Conservation (phyloP, 1,284 basidiomycete species). For the Tranzscheliella williamsii region DNA sequence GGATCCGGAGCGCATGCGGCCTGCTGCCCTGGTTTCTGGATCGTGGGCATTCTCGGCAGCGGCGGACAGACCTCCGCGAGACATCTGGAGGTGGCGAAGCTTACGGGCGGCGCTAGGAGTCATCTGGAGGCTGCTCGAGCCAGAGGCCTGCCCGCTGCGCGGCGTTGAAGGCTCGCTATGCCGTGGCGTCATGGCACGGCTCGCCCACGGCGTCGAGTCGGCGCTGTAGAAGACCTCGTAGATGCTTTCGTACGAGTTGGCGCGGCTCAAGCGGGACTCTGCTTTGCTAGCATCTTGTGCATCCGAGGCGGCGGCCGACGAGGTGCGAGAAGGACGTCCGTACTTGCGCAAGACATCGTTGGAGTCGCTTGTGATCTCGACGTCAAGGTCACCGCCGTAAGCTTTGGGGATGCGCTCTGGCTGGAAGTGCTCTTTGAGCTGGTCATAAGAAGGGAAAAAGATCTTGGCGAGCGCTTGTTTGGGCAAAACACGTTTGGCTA, state of each 20-base stretch:
- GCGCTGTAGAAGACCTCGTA: conserved; percentile 53
- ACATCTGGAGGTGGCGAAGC: conserved; percentile 46
- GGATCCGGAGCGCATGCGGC: conserved; percentile 3
- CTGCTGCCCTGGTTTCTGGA: neutral
- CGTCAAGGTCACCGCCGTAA: conserved; percentile 49
- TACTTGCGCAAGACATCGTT: conserved; percentile 53
- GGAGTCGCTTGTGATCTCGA: conserved; percentile 32
- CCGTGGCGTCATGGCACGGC: conserved; percentile 31
- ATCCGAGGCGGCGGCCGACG: conserved; percentile 3
- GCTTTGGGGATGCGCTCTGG: conserved; percentile 64
- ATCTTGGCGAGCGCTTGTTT: conserved; percentile 71
- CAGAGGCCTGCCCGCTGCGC: conserved; percentile 4
- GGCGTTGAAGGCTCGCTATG: conserved; percentile 39
- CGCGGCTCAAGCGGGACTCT: conserved; percentile 16
- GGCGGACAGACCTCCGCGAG: conserved; percentile 23
- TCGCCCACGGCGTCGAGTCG: conserved; percentile 37
- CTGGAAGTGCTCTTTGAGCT: conserved; percentile 70
- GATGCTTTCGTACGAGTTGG: conserved; percentile 50
- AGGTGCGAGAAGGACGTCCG: conserved; percentile 23
- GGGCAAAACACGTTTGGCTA: conserved; percentile 76
- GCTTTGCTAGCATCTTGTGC: conserved; percentile 1
- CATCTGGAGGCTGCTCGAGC: conserved; percentile 16
- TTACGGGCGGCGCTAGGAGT: conserved; percentile 45
- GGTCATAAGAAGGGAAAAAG: conserved; percentile 71
- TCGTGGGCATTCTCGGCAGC: conserved; percentile 25